Conservation (phyloP, 176 grass and related monocot genomes). For the Urochloa ruziziensis region DNA sequence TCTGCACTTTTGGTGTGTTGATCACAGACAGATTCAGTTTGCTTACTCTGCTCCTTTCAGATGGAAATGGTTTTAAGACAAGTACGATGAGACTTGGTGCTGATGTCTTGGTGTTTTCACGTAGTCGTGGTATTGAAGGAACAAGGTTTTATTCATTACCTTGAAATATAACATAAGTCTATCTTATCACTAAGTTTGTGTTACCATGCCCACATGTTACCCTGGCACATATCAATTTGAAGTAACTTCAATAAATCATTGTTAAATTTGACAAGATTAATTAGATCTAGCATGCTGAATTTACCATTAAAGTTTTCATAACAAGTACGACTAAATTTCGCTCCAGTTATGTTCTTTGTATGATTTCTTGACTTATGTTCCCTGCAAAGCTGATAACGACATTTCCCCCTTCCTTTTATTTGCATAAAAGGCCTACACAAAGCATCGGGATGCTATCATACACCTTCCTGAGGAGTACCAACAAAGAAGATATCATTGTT, state of each 20-base stretch:
- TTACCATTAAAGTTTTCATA: background rate
- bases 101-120: slow-evolving; percentile 92
- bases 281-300: background rate
- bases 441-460: slow-evolving; percentile 92
- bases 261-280: background rate
- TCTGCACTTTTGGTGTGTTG: background rate
- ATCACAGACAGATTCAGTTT: background rate
- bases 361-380: slow-evolving; percentile 15
- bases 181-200: slow-evolving; percentile 3
- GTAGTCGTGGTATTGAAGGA: slow-evolving; percentile 56
- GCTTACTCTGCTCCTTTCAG: slow-evolving; percentile 25
- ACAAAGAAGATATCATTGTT: slow-evolving; percentile 91
- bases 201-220: background rate
- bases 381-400: slow-evolving; percentile 3
- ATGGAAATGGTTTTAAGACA: slow-evolving; percentile 73
- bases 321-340: background rate
- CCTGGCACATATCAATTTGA: background rate
- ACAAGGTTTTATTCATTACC: slow-evolving; percentile 57
- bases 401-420: background rate
- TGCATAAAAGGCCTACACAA: slow-evolving; percentile 62
- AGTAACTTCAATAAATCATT: background rate
- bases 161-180: slow-evolving; percentile 1
- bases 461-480: slow-evolving; percentile 74
- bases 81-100: slow-evolving; percentile 99
- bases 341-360: background rate